phyloP scores from a whole-genome alignment of 352 stramenopile genomes.

The Phytopythium kandeliae region DNA sequence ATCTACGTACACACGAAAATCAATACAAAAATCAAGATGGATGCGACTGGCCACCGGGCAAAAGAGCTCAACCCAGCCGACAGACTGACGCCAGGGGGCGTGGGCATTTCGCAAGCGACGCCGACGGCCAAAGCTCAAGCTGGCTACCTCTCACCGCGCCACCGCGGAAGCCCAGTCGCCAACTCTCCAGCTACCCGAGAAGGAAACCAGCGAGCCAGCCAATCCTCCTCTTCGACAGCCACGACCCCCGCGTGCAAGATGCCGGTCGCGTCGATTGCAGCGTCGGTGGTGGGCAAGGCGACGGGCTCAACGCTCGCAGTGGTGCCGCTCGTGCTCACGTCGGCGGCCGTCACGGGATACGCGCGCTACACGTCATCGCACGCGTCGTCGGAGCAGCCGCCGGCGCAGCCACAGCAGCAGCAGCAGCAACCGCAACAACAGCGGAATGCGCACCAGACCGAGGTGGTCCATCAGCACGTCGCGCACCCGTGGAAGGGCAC shows the following conservation, averaged over 20 bases:
- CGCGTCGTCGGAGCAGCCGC: conserved; percentile 23
- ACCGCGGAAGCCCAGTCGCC: too few relatives aligned
- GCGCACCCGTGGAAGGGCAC: conserved; percentile 63
- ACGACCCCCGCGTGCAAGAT: conserved; percentile 7
- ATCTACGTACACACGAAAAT: too few relatives aligned
- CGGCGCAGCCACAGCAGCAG: conserved; percentile 22
- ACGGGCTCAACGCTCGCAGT: conserved; percentile 18
- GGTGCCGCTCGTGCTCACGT: conserved; percentile 56
- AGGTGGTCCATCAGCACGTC: conserved; percentile 53
- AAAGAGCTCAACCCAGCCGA: too few relatives aligned
- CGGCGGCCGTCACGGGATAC: conserved; percentile 57
- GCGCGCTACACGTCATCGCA: conserved; percentile 44
- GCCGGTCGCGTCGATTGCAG: conserved; percentile 32
- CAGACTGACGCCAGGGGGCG: too few relatives aligned
- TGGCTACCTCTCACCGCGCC: conserved; percentile 2
- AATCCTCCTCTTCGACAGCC: neutral
- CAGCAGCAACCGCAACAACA: conserved; percentile 26
- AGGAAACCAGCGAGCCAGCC: neutral
- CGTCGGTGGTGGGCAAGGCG: conserved; percentile 30
- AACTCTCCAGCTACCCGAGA: neutral
- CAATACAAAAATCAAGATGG: too few relatives aligned
- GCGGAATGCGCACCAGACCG: conserved; percentile 15
- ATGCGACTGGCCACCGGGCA: too few relatives aligned
- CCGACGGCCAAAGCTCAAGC: conserved; percentile 5
- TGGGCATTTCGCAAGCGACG: too few relatives aligned